phyloP scores from a whole-genome alignment of 2,329 filamentous ascomycete species.

The Teratosphaeria nubilosa region DNA sequence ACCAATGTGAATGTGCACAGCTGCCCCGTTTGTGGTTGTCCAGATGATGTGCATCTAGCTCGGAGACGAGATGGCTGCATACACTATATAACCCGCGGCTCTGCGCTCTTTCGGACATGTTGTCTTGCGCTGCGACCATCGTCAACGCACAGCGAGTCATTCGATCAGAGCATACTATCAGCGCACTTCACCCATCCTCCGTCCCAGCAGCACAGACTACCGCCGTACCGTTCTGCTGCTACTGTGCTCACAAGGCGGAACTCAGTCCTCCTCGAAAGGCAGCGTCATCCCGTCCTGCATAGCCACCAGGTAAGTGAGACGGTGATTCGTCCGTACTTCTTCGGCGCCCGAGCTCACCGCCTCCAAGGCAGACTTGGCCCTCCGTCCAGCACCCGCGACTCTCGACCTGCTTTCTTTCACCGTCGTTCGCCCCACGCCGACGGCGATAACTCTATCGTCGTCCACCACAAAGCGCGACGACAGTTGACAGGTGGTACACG shows the following conservation, averaged over 20 bases:
- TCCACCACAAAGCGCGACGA: neutral
- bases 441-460: neutral
- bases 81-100: neutral
- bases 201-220: neutral
- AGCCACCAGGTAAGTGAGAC: neutral
- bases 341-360: neutral
- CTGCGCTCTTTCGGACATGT: neutral
- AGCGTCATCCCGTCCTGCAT: neutral
- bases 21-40: neutral
- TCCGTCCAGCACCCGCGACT: neutral
- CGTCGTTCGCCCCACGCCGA: neutral
- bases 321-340: neutral
- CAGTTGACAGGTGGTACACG: neutral
- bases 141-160: neutral
- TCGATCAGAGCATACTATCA: neutral
- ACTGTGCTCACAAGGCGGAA: neutral
- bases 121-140: neutral
- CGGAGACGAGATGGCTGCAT: neutral
- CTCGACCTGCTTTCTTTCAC: neutral
- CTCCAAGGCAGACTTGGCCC: neutral
- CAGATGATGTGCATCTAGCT: constrained; percentile 1
- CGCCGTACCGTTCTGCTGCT: neutral
- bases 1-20: neutral
- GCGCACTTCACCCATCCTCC: neutral
- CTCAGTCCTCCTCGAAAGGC: neutral